Base-by-base conservation (phyloP, 2,329 filamentous ascomycete genomes). In the Cladosporium sp. region DNA sequence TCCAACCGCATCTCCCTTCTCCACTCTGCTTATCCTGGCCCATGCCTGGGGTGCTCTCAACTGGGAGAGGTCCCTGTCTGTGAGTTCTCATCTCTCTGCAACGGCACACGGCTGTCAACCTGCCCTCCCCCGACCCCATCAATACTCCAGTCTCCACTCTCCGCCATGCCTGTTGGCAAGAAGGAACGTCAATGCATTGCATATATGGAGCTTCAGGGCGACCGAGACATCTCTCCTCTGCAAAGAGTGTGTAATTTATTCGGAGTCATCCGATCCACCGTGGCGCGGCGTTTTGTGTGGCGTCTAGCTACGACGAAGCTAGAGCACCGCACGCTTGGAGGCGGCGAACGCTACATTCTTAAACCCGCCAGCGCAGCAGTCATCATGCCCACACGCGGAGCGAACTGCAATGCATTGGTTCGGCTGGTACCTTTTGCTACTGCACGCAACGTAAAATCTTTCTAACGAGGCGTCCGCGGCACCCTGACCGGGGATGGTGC, bases 1-100 rank as follows among this genome's bases (percentile, higher is more conserved):
- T 32, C 43, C 36, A 48, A 22, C 35, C 43, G 43, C 38, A 33
- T 48, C 36, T 40, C 45, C 18, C 45, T 35, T 48, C 45, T 40
- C 45, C 45, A 48, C 45, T 35, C 41, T 40, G 25, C 45, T 48
- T 40, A 33, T 35, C 36, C 36, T 40, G 45, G n/a, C 19, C 32
- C 32, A n/a, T 15, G 32, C 32, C 13, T n/a, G n/a, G 38, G 5
- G 12, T 1, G 19, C 16, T 7, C n/a, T 9, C 16, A 9, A 9
- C 35, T 38, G 35, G 35, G 13, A 19, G 27, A 43, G 25, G 27
- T 33, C 29, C 40, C 40, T 9, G 16, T 27, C 40, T 18, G 20
- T 12, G 42, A 27, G 32, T 8, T 45, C 12, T 33, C 16, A 19
- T 43, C 27, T 43, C 5, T 27, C n/a, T 35, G 12, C 32, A 35